Percentiles rank a stretch among this genome's conserved stretches.
Conservation (phyloP, 1,284 basidiomycete genomes). For the Irpex lacteus region DNA sequence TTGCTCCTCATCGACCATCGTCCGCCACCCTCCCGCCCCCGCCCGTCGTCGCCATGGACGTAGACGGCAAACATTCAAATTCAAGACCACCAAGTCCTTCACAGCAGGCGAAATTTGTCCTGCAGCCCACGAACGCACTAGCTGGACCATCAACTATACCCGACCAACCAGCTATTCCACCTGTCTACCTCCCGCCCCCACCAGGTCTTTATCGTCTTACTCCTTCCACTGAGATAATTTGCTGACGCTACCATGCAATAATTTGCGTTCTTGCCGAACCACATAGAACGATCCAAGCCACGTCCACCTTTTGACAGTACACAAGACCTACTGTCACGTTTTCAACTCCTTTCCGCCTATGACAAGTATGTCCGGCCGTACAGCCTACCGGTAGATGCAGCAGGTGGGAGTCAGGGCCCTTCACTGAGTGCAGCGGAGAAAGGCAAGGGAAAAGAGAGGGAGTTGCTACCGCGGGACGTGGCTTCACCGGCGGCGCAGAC, state of each 20-base stretch:
- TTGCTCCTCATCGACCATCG: constrained; percentile 1
- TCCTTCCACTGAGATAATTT: constrained; percentile 5
- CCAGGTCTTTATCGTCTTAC: constrained; percentile 28
- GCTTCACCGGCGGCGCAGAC: constrained; percentile 31
- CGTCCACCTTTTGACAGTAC: constrained; percentile 60
- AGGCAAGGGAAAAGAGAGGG: constrained; percentile 63
- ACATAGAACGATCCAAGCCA: constrained; percentile 42
- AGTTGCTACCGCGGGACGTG: constrained; percentile 28
- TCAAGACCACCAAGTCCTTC: constrained; percentile 6
- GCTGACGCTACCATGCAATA: not conserved
- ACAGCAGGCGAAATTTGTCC: constrained; percentile 14
- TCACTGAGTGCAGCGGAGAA: constrained; percentile 38
- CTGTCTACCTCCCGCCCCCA: constrained; percentile 31
- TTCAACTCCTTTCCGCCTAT: constrained; percentile 65
- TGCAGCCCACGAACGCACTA: constrained; percentile 30
- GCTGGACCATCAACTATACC: constrained; percentile 32
- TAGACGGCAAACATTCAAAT: constrained; percentile 18
- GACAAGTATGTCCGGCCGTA: constrained; percentile 70
- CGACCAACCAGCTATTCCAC: constrained; percentile 21
- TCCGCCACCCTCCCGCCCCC: constrained; percentile 14
- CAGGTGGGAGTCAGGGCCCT: constrained; percentile 9
- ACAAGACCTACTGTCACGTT: constrained; percentile 69
- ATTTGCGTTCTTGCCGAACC: constrained; percentile 5
- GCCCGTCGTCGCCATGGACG: constrained; percentile 22
- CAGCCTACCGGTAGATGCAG: constrained; percentile 26